Evolutionary conservation across 1,284 basidiomycete genomes (phyloP).

Genomic region (Phlebopus sp.): DNA sequence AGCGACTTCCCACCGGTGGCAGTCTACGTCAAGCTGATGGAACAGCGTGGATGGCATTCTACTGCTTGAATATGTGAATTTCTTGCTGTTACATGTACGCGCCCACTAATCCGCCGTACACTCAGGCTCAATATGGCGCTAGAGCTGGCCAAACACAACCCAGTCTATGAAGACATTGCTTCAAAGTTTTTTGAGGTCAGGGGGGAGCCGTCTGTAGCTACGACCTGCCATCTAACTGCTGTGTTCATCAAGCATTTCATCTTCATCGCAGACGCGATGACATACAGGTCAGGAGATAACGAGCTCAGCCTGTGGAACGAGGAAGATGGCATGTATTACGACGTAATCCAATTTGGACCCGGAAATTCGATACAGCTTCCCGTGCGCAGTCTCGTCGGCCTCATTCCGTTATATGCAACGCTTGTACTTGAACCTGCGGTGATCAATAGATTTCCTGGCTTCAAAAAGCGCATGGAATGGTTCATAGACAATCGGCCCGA

Average conservation of each 20-base stretch:
- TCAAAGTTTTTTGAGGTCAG: conserved; percentile 93
- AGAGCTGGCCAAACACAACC: conserved; percentile 96
- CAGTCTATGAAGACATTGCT: conserved; percentile 98
- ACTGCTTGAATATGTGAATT: conserved; percentile 87
- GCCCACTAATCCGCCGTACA: conserved; percentile 4
- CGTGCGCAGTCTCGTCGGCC: conserved; percentile 88
- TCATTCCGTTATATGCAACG: conserved; percentile 95
- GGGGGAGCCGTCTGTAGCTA: background rate
- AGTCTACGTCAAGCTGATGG: conserved; percentile 93
- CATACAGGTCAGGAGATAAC: conserved; percentile 75
- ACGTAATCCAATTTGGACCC: conserved; percentile 90
- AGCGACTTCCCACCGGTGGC: conserved; percentile 92
- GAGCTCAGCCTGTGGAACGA: conserved; percentile 92
- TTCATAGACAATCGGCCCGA: conserved; percentile 92
- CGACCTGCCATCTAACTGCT: conserved; percentile 10
- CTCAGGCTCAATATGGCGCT: conserved; percentile 91
- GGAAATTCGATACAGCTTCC: conserved; percentile 88
- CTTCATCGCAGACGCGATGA: conserved; percentile 98
- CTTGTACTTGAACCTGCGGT: conserved; percentile 88
- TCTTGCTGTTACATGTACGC: background rate
- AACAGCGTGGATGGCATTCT: conserved; percentile 99
- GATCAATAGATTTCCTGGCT: conserved; percentile 91
- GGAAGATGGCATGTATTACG: conserved; percentile 96
- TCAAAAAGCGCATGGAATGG: conserved; percentile 99
- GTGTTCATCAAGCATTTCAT: conserved; percentile 73